These are phyloP conservation scores for Suillus luteus DNA, from an alignment of 768 basidiomycete genomes.

Conservation along the genomic window DNA sequence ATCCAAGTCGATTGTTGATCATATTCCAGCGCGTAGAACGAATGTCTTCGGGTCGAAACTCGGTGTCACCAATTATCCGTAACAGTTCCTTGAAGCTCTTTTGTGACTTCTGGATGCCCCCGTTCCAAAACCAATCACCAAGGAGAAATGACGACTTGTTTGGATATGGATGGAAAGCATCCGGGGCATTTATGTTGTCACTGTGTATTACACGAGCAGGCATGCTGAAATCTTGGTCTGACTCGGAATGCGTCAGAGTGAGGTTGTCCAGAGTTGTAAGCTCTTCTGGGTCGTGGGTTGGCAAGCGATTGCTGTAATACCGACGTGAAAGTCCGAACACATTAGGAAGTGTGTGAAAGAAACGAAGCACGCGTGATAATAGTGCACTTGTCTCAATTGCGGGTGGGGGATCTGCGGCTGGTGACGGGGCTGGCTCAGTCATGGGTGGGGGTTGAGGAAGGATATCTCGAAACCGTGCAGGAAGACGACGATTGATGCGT, in stretches of 20 bases:
- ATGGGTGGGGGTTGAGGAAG: slow-evolving; percentile 13
- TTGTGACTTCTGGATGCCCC: slow-evolving; percentile 23
- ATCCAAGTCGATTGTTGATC: slow-evolving; percentile 7
- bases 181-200: neutral
- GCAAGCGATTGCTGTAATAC: neutral
- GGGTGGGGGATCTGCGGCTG: neutral
- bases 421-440: neutral
- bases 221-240: neutral
- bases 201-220: neutral
- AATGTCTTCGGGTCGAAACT: slow-evolving; percentile 12
- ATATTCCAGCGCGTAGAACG: slow-evolving; percentile 5
- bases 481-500: slow-evolving; percentile 8
- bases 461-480: slow-evolving; percentile 5
- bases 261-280: neutral
- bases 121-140: slow-evolving; percentile 26
- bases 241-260: neutral
- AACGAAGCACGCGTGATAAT: neutral
- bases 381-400: neutral
- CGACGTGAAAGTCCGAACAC: slow-evolving; percentile 6
- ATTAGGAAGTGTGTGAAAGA: slow-evolving; percentile 9
- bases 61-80: slow-evolving; percentile 11
- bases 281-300: slow-evolving; percentile 14
- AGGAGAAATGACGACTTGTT: slow-evolving; percentile 20
- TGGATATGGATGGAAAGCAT: slow-evolving; percentile 18
- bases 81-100: slow-evolving; percentile 19